Base-by-base conservation (phyloP, 495 filamentous ascomycete genomes). In the Xylaria acuta region DNA sequence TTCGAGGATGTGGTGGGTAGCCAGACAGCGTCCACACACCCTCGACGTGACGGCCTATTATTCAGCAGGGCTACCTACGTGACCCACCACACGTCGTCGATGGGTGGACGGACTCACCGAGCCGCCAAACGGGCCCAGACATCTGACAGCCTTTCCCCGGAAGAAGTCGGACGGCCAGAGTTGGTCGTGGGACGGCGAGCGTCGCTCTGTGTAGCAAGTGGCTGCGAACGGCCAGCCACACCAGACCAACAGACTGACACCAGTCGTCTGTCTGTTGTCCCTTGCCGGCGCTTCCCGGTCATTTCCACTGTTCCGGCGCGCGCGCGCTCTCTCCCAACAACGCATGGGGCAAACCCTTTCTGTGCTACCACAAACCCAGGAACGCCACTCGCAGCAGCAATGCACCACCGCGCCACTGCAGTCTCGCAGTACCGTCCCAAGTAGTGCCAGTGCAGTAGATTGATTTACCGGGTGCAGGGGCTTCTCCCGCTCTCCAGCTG, bases 151-250 rank as follows among this genome's bases (percentile, higher is more conserved):
- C 36, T 56, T 32, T 41, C 40, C 56, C 69, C 59, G 62, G 69
- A 22, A 71, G 40, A 64, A 56, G 69, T 56, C 69, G 69, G 69
- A 45, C 22, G 12, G 59, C 4, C 59, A 11, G 27, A 32, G 69
- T 32, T 20, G n/a, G 34, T 12, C 16, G 6, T 54, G 58, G 32
- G 45, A 25, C n/a, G 4, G 16, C 18, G 14, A 62, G 38, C 54
- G 47, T 51, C 9, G 38, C 27, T 71, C 22, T 56, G 62, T 71
- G 47, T 64, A 71, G 69, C 45, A 32, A 43, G 60, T 58, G 69
- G 69, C 69, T 71, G 45, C 59, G 59, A 71, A 71, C 69, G 36
- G 32, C 34, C 45, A 41, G 59, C 59, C 59, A 71, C 59, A 64
- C 34, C 9, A 54, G 30, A 70, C 32, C 7, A 14, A 27, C 58